These are phyloP conservation scores for Cercospora beticola DNA, from an alignment of 2,329 filamentous ascomycete genomes.

Conservation along the genomic window DNA sequence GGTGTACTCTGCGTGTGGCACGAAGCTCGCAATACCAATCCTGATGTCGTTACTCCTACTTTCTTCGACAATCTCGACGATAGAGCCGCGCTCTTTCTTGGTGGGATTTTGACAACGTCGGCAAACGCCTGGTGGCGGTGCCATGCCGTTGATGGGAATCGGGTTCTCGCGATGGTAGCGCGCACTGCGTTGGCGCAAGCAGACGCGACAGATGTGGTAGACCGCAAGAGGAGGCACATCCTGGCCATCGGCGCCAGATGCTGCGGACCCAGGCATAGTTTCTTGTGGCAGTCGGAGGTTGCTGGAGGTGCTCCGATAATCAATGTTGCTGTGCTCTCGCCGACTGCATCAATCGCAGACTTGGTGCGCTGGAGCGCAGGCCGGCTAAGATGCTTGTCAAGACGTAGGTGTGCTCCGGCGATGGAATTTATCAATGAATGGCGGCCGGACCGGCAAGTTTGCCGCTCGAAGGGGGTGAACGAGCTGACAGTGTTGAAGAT, in stretches of 20 bases:
- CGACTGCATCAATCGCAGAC: background rate
- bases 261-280: background rate
- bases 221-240: slow-evolving; percentile 33
- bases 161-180: slow-evolving; percentile 39
- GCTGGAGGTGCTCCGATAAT: background rate
- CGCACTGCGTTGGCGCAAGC: slow-evolving; percentile 35
- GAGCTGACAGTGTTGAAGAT: background rate
- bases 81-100: slow-evolving; percentile 25
- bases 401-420: background rate
- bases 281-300: background rate
- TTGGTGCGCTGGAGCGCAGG: background rate
- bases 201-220: slow-evolving; percentile 39
- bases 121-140: slow-evolving; percentile 37
- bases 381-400: background rate
- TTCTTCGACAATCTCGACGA: slow-evolving; percentile 23
- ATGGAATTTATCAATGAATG: background rate
- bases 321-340: background rate
- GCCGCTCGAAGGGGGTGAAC: background rate
- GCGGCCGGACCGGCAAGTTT: background rate
- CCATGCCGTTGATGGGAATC: slow-evolving; percentile 34
- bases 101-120: slow-evolving; percentile 34
- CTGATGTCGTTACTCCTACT: slow-evolving; percentile 32
- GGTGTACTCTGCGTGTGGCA: slow-evolving; percentile 27
- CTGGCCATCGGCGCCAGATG: slow-evolving; percentile 1
- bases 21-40: slow-evolving; percentile 30